These are phyloP conservation scores for Inga oerstediana DNA, from an alignment of 306 rosid species.

Conservation along the genomic window DNA sequence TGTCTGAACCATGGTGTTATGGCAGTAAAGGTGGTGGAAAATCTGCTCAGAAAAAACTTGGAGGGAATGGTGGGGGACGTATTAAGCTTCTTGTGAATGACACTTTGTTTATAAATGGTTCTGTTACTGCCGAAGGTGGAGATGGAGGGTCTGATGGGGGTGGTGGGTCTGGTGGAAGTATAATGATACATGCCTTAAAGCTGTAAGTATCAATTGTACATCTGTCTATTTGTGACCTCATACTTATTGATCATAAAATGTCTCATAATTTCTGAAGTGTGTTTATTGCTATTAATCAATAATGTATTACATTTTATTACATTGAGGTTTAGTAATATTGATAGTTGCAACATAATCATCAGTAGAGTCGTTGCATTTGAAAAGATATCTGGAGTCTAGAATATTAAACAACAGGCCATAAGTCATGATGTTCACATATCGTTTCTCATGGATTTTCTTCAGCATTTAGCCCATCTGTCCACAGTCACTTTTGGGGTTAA, in stretches of 20 bases:
- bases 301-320: slow-evolving; percentile 27
- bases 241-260: slow-evolving; percentile 28
- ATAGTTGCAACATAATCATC: not conserved
- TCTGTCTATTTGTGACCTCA: slow-evolving; percentile 22
- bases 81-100: slow-evolving; percentile 73
- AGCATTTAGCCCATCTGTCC: slow-evolving; percentile 14
- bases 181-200: slow-evolving; percentile 70
- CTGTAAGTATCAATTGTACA: slow-evolving; percentile 69
- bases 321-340: slow-evolving; percentile 28
- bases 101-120: slow-evolving; percentile 72
- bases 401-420: slow-evolving; percentile 14
- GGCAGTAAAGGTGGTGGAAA: slow-evolving; percentile 95
- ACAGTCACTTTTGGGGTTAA: not conserved
- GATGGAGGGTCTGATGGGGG: slow-evolving; percentile 81
- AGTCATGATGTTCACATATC: slow-evolving; percentile 6
- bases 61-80: slow-evolving; percentile 98
- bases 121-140: slow-evolving; percentile 87
- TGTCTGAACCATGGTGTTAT: slow-evolving; percentile 85
- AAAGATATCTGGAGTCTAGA: slow-evolving; percentile 19
- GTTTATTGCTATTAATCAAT: slow-evolving; percentile 10
- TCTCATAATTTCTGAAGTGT: slow-evolving; percentile 24
- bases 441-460: slow-evolving; percentile 27
- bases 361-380: slow-evolving; percentile 22
- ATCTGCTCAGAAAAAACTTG: slow-evolving; percentile 54
- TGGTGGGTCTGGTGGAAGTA: slow-evolving; percentile 99